Percentiles rank a stretch among this genome's conserved stretches.
Conservation (phyloP, 1,139 yeast genomes). For the Chernovozyma aurita region DNA sequence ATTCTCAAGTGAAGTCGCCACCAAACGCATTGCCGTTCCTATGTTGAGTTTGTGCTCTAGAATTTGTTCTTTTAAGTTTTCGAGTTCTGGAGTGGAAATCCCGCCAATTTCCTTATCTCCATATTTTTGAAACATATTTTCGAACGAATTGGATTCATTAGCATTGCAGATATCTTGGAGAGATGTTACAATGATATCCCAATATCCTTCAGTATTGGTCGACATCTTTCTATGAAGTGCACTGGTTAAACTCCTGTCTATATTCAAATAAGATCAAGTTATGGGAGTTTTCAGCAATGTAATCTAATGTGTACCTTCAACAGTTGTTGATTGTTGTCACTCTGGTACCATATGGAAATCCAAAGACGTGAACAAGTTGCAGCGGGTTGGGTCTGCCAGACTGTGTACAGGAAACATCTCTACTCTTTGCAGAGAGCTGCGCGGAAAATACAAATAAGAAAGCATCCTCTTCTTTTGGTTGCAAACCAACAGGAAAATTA, state of each 20-base stretch:
- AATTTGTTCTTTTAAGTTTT: slow-evolving; percentile 35
- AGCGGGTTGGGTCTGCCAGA: too few species aligned
- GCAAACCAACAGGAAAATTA: too few species aligned
- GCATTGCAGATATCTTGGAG: slow-evolving; percentile 64
- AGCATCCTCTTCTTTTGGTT: too few species aligned
- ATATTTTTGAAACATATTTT: slow-evolving; percentile 33
- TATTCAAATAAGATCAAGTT: too few species aligned
- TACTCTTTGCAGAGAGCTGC: too few species aligned
- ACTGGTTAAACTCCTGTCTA: too few species aligned
- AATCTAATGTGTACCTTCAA: background rate
- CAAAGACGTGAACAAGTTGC: too few species aligned
- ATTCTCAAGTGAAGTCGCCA: slow-evolving; percentile 38
- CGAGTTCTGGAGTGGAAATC: slow-evolving; percentile 25
- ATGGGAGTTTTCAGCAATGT: background rate
- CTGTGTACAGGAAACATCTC: too few species aligned
- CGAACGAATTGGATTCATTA: slow-evolving; percentile 52
- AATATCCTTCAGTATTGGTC: slow-evolving; percentile 43
- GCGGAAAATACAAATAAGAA: too few species aligned
- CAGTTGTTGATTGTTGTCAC: too few species aligned
- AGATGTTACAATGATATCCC: slow-evolving; percentile 65
- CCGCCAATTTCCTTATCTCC: slow-evolving; percentile 13
- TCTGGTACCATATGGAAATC: too few species aligned
- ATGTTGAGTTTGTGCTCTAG: slow-evolving; percentile 53
- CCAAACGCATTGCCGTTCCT: slow-evolving; percentile 49
- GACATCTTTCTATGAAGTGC: slow-evolving; percentile 1